These are phyloP conservation scores for Sporothrix schenckii DNA, from an alignment of 2,329 filamentous ascomycete genomes.

Conservation along the genomic window DNA sequence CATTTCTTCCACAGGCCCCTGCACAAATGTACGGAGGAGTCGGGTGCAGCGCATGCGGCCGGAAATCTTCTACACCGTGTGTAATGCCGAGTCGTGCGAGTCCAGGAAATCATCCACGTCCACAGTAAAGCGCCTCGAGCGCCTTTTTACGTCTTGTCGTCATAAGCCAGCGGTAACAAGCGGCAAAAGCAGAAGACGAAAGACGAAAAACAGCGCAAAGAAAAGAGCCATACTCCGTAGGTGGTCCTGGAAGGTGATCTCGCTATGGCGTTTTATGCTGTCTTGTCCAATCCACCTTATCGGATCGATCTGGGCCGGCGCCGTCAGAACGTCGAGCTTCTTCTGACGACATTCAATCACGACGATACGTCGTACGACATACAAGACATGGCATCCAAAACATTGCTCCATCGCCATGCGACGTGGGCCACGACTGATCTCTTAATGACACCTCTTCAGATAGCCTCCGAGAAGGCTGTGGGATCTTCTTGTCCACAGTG, in stretches of 20 bases:
- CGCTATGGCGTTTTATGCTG: not conserved
- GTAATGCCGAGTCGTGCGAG: no score
- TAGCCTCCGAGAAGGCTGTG: conserved; percentile 14
- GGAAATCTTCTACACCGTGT: not conserved
- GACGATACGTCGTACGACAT: not conserved
- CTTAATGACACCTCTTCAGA: not conserved
- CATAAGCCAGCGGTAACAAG: not conserved
- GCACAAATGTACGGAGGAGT: not conserved
- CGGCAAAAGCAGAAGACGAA: not conserved
- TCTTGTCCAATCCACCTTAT: not conserved
- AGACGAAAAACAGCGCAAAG: not conserved
- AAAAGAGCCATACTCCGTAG: not conserved
- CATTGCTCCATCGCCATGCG: not conserved
- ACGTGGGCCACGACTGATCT: conserved; percentile 6
- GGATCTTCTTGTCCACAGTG: not conserved
- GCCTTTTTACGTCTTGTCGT: no score
- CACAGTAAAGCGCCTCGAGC: no score
- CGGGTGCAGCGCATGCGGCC: not conserved
- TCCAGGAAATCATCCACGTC: no score
- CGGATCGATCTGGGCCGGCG: conserved; percentile 11
- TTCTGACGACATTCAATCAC: not conserved
- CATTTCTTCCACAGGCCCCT: conserved; percentile 14
- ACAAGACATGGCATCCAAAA: not conserved
- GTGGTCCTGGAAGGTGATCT: not conserved
- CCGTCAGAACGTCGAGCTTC: not conserved